Conservation (phyloP, 176 grass and related monocot genomes). For the Triticum urartu region DNA sequence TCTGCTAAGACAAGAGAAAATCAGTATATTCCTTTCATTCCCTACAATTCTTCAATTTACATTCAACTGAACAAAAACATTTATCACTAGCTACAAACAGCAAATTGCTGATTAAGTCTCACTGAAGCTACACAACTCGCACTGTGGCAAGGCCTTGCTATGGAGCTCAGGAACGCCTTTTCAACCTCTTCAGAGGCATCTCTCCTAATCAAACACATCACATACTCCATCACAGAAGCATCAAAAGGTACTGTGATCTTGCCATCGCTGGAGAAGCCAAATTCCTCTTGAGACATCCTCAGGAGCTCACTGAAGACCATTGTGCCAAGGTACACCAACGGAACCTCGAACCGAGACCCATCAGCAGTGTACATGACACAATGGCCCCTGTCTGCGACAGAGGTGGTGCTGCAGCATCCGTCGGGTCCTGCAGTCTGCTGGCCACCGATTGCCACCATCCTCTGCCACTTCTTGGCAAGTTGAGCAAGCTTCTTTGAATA, state of each 20-base stretch:
- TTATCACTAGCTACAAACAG: slow-evolving; percentile 17
- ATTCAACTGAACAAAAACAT: background rate
- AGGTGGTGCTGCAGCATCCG: background rate
- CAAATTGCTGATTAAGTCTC: slow-evolving; percentile 17
- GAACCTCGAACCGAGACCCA: slow-evolving; percentile 46
- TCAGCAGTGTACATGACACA: slow-evolving; percentile 56
- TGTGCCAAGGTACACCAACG: slow-evolving; percentile 33
- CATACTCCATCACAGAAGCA: slow-evolving; percentile 39
- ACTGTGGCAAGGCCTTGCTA: slow-evolving; percentile 13
- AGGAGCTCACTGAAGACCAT: slow-evolving; percentile 40
- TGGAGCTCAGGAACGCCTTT: slow-evolving; percentile 32
- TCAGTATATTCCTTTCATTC: background rate
- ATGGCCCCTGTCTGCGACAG: slow-evolving; percentile 46
- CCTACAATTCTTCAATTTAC: slow-evolving; percentile 2
- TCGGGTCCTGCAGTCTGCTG: background rate
- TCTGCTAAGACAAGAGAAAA: background rate
- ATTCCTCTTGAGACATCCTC: slow-evolving; percentile 52
- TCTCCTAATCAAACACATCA: slow-evolving; percentile 41
- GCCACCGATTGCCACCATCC: slow-evolving; percentile 7
- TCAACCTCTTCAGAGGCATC: slow-evolving; percentile 39
- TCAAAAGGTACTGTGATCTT: slow-evolving; percentile 57
- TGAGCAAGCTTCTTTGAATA: slow-evolving; percentile 47
- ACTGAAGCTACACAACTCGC: background rate
- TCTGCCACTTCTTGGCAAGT: slow-evolving; percentile 48
- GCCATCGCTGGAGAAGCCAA: slow-evolving; percentile 36